Evolutionary conservation across 495 filamentous ascomycete genomes (phyloP), one percentile per base, ranked within the genome.

Genomic region (Aspergillus bertholletiae): DNA sequence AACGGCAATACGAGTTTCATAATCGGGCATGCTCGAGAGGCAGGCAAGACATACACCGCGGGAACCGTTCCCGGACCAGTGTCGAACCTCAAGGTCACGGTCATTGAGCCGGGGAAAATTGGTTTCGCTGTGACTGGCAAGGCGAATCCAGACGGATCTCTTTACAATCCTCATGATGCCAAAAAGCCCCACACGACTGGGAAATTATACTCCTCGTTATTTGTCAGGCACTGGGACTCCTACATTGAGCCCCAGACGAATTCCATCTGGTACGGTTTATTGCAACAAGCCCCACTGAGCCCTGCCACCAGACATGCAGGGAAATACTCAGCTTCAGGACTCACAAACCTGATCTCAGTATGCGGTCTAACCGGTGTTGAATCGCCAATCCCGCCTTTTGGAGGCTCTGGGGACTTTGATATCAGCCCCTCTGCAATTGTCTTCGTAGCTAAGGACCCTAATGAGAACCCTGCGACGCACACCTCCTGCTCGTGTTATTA

Each of bases 391-490:
- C 79, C 78, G 1, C 78, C 84, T 0, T 85, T 86, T 56, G 84
- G 83, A 5, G 84, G 82, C 4, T 66, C 73, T 3, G 79, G 80
- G 30, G 67, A 85, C 59, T 87, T 84, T 56, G 83, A 83, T 56
- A 75, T 87, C 47, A 74, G 76, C 51, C 66, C 69, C 2, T 67
- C 69, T 5, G 78, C 80, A 1, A 76, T 97, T 53, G 84, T 88
- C 2, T 96, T 96, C 67, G 83, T 95, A 26, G 84, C 92, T 0
- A 95, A 90, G 60, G 91, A 95, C 61, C 92, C 92, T 0, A 77
- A 79, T 7, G 63, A 94, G 4, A 84, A 90, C 58, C 84, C 86
- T 5, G 92, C 93, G 0, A 78, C 83, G 12, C 86, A 94, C 70
- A 97, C 93, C 4, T 88, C 91, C 56, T 86, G 86, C 32, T 84